A percentile compares a stretch with the other conserved stretches of the same genome.
Conservation (phyloP, 371 early-diverging fungal species). For the Haplosporangium sp. region DNA sequence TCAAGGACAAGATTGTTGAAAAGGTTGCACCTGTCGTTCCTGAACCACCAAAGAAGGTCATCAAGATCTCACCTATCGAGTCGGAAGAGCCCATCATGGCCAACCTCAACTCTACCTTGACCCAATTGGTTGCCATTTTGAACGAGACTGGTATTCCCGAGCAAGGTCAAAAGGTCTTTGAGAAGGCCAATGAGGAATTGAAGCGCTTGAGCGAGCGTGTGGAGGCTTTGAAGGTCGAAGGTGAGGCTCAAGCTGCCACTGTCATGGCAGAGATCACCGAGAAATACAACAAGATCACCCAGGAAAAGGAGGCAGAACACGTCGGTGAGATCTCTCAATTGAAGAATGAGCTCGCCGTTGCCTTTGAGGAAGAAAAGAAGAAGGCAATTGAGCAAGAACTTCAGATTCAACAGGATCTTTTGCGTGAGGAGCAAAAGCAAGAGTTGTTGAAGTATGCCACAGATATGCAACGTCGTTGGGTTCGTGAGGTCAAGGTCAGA, state of each 20-base stretch:
- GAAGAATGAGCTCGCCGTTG: constrained; percentile 57
- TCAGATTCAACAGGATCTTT: constrained; percentile 57
- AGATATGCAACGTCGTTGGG: constrained; percentile 68
- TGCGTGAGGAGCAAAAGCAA: constrained; percentile 54
- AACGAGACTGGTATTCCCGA: constrained; percentile 55
- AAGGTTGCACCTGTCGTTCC: constrained; percentile 2
- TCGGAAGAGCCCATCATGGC: constrained; percentile 55
- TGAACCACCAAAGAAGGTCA: constrained; percentile 38
- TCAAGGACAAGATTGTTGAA: constrained; percentile 24
- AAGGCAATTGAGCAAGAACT: constrained; percentile 57
- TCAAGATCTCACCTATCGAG: constrained; percentile 46
- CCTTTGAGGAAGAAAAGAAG: constrained; percentile 57
- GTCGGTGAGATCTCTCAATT: constrained; percentile 56
- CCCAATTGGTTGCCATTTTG: constrained; percentile 49
- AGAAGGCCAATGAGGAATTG: constrained; percentile 54
- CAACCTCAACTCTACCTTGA: constrained; percentile 49
- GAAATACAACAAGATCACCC: constrained; percentile 35
- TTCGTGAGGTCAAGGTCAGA: constrained; percentile 77
- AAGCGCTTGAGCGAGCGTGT: constrained; percentile 51
- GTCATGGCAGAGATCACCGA: constrained; percentile 54
- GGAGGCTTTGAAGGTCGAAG: constrained; percentile 54
- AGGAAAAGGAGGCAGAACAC: constrained; percentile 43
- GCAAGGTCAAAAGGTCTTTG: constrained; percentile 56
- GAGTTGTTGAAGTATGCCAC: constrained; percentile 65
- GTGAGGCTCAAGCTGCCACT: constrained; percentile 55